Evolutionary conservation across 176 grass and related monocot species (phyloP).

Genomic region (Neostapfia colusana): DNA sequence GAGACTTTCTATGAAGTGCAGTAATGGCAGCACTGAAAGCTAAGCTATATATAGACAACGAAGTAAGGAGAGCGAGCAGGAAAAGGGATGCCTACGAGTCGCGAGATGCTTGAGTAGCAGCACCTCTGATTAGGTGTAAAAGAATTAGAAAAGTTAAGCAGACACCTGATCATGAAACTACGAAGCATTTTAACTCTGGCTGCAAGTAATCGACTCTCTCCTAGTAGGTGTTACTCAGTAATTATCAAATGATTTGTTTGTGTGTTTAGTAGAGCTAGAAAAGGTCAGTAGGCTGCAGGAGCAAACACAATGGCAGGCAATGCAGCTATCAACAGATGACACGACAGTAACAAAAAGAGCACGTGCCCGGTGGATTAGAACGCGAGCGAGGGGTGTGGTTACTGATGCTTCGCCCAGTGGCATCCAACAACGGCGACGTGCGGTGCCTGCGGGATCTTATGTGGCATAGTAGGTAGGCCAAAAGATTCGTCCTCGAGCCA

Average conservation of each 20-base stretch:
- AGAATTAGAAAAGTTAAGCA: too few species aligned
- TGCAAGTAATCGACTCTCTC: not conserved
- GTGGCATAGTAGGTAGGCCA: constrained; percentile 25
- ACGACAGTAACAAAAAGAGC: constrained; percentile 37
- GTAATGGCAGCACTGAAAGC: too few species aligned
- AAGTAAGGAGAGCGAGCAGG: not conserved
- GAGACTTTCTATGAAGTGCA: too few species aligned
- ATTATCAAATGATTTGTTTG: not conserved
- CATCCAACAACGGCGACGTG: constrained; percentile 41
- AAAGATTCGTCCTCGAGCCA: constrained; percentile 11
- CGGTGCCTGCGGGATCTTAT: constrained; percentile 25
- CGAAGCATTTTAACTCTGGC: not conserved
- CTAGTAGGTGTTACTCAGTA: too few species aligned
- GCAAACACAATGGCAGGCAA: not conserved
- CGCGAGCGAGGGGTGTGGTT: constrained; percentile 3
- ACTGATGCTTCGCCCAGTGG: constrained; percentile 22
- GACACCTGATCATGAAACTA: not conserved
- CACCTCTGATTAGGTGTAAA: not conserved
- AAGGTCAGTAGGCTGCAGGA: constrained; percentile 20
- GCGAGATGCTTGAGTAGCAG: not conserved
- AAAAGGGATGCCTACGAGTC: not conserved
- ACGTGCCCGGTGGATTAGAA: constrained; percentile 19
- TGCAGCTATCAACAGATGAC: constrained; percentile 26
- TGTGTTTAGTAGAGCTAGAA: not conserved
- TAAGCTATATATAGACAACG: not conserved